Evolutionary conservation across 192 early-diverging fungal genomes (phyloP).

Genomic region (Entomortierella chlamydospora): DNA sequence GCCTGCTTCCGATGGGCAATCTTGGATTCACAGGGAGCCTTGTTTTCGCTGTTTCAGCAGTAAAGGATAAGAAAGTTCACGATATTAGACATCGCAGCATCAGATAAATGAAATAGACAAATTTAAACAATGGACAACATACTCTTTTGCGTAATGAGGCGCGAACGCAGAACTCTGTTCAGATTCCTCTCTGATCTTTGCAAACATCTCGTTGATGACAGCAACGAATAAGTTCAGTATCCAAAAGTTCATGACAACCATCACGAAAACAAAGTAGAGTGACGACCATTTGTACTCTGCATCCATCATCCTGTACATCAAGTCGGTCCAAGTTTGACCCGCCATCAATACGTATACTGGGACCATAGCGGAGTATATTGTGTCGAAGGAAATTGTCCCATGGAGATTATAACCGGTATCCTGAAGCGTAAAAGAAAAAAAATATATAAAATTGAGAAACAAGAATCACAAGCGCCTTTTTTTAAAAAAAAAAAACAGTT

Average conservation of each 20-base stretch:
- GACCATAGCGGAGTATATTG: conserved; percentile 64
- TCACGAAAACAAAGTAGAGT: conserved; percentile 66
- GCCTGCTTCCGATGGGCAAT: too few relatives aligned
- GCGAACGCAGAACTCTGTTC: conserved; percentile 67
- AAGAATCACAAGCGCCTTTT: too few relatives aligned
- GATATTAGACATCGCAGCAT: too few relatives aligned
- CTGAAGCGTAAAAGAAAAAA: not conserved
- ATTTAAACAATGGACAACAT: too few relatives aligned
- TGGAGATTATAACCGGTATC: conserved; percentile 43
- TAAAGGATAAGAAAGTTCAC: too few relatives aligned
- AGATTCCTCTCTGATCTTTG: conserved; percentile 68
- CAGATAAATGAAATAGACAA: too few relatives aligned
- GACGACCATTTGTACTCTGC: conserved; percentile 62
- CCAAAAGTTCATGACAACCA: conserved; percentile 74
- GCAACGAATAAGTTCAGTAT: conserved; percentile 73
- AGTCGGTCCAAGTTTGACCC: conserved; percentile 71
- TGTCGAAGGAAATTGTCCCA: conserved; percentile 65
- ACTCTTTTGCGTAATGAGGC: not conserved
- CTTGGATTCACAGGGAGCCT: too few relatives aligned
- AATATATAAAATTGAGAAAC: too few relatives aligned
- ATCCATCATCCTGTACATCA: conserved; percentile 72
- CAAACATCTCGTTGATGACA: conserved; percentile 74
- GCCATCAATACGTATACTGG: conserved; percentile 65
- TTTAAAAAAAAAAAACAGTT: too few relatives aligned
- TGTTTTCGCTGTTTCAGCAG: too few relatives aligned